Percentiles rank a stretch among this genome's conserved stretches.
Evolutionary conservation across 1,284 basidiomycete species (phyloP).

Genomic region (Pisolithus thermaeus): DNA sequence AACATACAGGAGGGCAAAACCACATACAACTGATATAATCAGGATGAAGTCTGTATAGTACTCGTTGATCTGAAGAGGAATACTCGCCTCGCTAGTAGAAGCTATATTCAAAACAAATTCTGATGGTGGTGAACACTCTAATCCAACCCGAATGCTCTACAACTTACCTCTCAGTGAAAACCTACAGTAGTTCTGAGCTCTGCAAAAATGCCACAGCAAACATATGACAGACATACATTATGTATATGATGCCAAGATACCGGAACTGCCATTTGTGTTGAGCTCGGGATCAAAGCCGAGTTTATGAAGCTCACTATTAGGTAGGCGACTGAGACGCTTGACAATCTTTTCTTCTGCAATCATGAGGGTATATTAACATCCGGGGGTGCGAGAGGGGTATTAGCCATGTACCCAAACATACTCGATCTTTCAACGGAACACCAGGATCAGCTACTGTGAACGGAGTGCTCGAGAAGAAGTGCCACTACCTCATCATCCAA

Average conservation of each 20-base stretch:
- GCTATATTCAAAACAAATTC: no score
- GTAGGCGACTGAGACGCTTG: background rate
- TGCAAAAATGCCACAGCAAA: background rate
- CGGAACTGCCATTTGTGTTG: background rate
- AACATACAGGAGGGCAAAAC: no score
- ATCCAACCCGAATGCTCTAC: background rate
- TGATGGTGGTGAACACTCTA: no score
- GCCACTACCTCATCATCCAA: background rate
- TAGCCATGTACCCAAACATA: background rate
- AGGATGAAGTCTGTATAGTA: no score
- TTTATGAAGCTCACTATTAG: background rate
- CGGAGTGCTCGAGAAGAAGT: background rate
- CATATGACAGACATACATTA: background rate
- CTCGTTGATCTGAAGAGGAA: no score
- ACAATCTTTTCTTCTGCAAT: background rate
- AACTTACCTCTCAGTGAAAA: background rate
- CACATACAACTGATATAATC: no score
- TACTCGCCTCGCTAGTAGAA: no score
- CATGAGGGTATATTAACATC: background rate
- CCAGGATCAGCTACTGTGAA: background rate
- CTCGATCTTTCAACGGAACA: background rate
- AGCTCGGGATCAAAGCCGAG: background rate
- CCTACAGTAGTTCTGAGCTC: background rate
- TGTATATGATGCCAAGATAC: background rate
- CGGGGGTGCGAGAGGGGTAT: background rate